phyloP scores from a whole-genome alignment of 192 early-diverging fungal species.

The Phycomyces blakesleeanus region DNA sequence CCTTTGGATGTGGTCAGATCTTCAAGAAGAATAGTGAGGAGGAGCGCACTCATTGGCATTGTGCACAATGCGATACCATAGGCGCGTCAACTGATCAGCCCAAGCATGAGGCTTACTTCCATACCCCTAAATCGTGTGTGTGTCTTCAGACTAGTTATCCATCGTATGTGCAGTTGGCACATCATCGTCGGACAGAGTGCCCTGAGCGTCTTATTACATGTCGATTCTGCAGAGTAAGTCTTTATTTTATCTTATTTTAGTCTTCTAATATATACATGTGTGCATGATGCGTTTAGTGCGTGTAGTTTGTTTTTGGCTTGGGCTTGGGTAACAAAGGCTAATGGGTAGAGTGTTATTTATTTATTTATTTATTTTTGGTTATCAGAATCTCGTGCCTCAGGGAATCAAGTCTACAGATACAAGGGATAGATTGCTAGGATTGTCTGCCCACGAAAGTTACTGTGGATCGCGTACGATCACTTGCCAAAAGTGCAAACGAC shows the following conservation, averaged over 20 bases:
- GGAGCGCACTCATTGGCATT: conserved; percentile 79
- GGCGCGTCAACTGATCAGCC: conserved; percentile 41
- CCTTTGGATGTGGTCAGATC: conserved; percentile 52
- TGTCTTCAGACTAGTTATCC: conserved; percentile 44
- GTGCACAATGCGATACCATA: conserved; percentile 58
- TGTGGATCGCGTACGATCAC: conserved; percentile 83
- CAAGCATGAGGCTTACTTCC: conserved; percentile 68
- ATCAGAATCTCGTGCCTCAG: conserved; percentile 56
- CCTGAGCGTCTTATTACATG: conserved; percentile 74
- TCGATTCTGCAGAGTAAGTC: conserved; percentile 70
- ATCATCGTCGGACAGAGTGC: conserved; percentile 67
- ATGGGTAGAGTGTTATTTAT: too few relatives aligned
- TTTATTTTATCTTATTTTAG: not conserved
- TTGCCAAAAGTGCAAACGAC: conserved; percentile 71
- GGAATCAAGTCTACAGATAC: conserved; percentile 49
- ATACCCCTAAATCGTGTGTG: conserved; percentile 55
- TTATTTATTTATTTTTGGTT: conserved; percentile 8
- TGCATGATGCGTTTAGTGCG: too few relatives aligned
- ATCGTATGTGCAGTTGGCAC: conserved; percentile 50
- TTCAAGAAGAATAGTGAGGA: conserved; percentile 63
- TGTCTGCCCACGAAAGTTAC: conserved; percentile 73
- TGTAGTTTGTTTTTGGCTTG: too few relatives aligned
- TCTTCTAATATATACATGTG: not conserved
- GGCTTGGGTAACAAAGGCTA: too few relatives aligned
- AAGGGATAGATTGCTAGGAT: conserved; percentile 61